Conservation (phyloP, 2,329 filamentous ascomycete species). For the Metarhizium album region DNA sequence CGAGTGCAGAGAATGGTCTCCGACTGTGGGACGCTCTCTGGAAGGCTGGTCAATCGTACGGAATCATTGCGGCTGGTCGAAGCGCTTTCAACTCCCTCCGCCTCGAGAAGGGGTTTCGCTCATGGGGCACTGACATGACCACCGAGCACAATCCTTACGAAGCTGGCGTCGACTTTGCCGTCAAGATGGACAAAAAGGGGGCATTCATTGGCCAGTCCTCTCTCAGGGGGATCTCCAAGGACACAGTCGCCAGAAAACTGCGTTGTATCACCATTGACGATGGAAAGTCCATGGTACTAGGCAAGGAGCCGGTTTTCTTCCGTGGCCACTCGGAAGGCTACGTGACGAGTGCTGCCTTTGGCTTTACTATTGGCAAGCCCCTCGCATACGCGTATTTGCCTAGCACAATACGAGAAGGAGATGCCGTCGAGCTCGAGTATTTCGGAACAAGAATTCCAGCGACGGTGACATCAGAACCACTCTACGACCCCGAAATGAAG, state of each 20-base stretch:
- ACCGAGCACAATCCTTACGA: slow-evolving; percentile 51
- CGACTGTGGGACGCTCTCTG: slow-evolving; percentile 48
- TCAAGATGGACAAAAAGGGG: slow-evolving; percentile 34
- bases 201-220: slow-evolving; percentile 41
- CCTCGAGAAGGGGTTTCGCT: slow-evolving; percentile 48
- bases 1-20: slow-evolving; percentile 46
- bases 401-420: slow-evolving; percentile 31
- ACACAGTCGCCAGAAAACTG: slow-evolving; percentile 23
- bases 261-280: slow-evolving; percentile 46
- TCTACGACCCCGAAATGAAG: slow-evolving; percentile 11
- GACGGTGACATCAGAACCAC: slow-evolving; percentile 39
- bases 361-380: slow-evolving; percentile 46
- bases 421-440: slow-evolving; percentile 48
- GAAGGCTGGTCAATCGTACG: slow-evolving; percentile 41
- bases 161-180: slow-evolving; percentile 40
- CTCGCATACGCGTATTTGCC: slow-evolving; percentile 50
- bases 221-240: slow-evolving; percentile 28
- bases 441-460: slow-evolving; percentile 44
- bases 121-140: slow-evolving; percentile 47
- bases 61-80: slow-evolving; percentile 47
- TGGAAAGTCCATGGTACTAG: slow-evolving; percentile 43
- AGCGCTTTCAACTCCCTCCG: slow-evolving; percentile 47
- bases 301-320: slow-evolving; percentile 50
- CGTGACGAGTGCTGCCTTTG: slow-evolving; percentile 50
- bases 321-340: slow-evolving; percentile 40